phyloP scores from a whole-genome alignment of 371 early-diverging fungal species.

The Cokeromyces recurvatus region DNA sequence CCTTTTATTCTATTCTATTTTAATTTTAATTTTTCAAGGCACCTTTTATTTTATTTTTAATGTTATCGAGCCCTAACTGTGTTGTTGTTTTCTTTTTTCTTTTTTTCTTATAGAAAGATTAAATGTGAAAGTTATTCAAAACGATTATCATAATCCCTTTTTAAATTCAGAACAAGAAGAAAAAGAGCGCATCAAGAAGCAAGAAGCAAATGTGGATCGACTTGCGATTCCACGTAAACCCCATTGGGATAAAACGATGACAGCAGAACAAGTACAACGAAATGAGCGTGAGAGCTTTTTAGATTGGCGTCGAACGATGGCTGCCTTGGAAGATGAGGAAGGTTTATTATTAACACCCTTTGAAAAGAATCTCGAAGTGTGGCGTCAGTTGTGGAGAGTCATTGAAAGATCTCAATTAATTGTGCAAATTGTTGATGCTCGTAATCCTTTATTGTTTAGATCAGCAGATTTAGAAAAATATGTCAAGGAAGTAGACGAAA shows the following conservation, averaged over 20 bases:
- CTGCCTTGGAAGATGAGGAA: conserved; percentile 85
- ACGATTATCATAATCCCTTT: conserved; percentile 76
- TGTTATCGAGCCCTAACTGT: too few species aligned
- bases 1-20: too few species aligned
- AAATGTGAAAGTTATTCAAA: conserved; percentile 82
- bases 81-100: too few species aligned
- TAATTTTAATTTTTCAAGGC: too few species aligned
- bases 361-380: conserved; percentile 98
- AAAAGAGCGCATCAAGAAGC: conserved; percentile 59
- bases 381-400: conserved; percentile 99
- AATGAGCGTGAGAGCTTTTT: conserved; percentile 85
- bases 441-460: conserved; percentile 96
- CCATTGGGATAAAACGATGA: conserved; percentile 83
- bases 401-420: conserved; percentile 96
- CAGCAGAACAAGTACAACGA: conserved; percentile 76
- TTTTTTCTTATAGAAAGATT: conserved; percentile 74
- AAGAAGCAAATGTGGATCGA: conserved; percentile 65
- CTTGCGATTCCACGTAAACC: conserved; percentile 89
- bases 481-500: conserved; percentile 82
- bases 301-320: conserved; percentile 89
- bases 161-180: conserved; percentile 79
- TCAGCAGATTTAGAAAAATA: conserved; percentile 90
- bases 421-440: conserved; percentile 99
- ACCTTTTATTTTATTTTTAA: too few species aligned
- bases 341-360: conserved; percentile 93